Conservation (phyloP, 2,329 filamentous ascomycete genomes). For the Phoma herbarum region DNA sequence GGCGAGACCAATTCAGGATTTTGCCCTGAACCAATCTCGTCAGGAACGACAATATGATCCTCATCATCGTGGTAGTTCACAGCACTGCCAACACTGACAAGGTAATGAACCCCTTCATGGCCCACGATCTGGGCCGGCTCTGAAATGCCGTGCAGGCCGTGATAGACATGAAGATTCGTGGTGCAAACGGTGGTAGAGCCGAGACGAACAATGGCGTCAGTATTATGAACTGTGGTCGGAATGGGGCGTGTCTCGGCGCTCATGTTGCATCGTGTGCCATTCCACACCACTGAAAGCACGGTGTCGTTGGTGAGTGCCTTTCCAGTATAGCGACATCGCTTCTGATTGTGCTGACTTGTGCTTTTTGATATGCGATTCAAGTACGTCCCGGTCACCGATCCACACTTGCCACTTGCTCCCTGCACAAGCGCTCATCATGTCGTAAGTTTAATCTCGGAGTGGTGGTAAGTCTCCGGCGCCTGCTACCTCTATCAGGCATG, state of each 20-base stretch:
- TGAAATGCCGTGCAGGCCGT: constrained; percentile 78
- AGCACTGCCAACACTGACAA: constrained; percentile 80
- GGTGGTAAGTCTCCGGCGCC: no score
- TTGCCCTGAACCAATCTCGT: constrained; percentile 14
- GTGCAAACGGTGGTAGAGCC: constrained; percentile 53
- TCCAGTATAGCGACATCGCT: no score
- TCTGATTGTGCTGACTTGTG: no score
- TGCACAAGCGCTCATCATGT: no score
- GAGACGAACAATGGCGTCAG: constrained; percentile 53
- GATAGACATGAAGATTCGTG: constrained; percentile 26
- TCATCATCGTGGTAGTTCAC: constrained; percentile 79
- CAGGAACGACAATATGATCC: constrained; percentile 59
- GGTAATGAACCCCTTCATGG: constrained; percentile 83
- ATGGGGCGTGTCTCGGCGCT: constrained; percentile 27
- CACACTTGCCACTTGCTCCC: no score
- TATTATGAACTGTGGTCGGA: constrained; percentile 44
- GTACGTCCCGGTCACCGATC: no score
- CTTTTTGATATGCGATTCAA: no score
- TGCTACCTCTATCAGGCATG: no score
- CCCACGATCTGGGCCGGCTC: constrained; percentile 83
- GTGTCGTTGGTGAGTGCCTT: no score
- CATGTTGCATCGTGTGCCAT: neutral
- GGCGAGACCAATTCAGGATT: neutral
- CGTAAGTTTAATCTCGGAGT: no score
- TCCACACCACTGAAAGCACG: no score